A percentile compares a stretch with the other conserved stretches of the same genome.
Conservation (phyloP, 1,284 basidiomycete species). For the Apiotrichum laibachii region DNA sequence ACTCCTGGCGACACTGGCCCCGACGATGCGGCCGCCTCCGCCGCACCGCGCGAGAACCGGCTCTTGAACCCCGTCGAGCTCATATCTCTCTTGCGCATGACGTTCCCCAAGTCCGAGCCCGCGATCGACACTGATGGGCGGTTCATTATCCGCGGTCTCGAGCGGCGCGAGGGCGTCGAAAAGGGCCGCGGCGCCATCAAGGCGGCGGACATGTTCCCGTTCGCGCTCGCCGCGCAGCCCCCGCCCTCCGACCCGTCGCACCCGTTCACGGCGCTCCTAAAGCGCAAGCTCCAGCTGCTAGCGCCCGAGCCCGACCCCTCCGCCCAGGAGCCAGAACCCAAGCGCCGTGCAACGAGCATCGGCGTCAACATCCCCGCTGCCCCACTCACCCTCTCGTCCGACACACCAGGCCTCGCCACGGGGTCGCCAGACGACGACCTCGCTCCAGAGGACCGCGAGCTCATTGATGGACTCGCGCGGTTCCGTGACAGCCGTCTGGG, state of each 20-base stretch:
- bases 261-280: conserved; percentile 33
- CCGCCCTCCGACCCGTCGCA: conserved; percentile 27
- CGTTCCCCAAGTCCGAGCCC: conserved; percentile 42
- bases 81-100: conserved; percentile 42
- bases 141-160: conserved; percentile 42
- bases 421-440: conserved; percentile 13
- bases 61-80: conserved; percentile 45
- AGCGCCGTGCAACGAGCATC: conserved; percentile 14
- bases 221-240: conserved; percentile 32
- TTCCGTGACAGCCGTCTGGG: conserved; percentile 39
- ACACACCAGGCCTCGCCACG: not conserved
- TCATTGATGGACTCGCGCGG: conserved; percentile 39
- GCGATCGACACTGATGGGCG: conserved; percentile 36
- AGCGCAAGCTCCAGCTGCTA: conserved; percentile 33
- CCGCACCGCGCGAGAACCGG: conserved; percentile 21
- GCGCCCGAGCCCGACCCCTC: conserved; percentile 20
- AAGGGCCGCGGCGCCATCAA: conserved; percentile 21
- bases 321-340: conserved; percentile 1
- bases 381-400: not conserved
- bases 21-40: not conserved
- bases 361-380: conserved; percentile 15
- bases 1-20: not conserved
- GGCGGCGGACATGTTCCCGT: conserved; percentile 43
- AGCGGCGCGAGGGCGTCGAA: conserved; percentile 36
- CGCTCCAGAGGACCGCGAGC: conserved; percentile 35